Conservation (phyloP, 2,329 filamentous ascomycete genomes). For the Chlorencoelia australis region DNA sequence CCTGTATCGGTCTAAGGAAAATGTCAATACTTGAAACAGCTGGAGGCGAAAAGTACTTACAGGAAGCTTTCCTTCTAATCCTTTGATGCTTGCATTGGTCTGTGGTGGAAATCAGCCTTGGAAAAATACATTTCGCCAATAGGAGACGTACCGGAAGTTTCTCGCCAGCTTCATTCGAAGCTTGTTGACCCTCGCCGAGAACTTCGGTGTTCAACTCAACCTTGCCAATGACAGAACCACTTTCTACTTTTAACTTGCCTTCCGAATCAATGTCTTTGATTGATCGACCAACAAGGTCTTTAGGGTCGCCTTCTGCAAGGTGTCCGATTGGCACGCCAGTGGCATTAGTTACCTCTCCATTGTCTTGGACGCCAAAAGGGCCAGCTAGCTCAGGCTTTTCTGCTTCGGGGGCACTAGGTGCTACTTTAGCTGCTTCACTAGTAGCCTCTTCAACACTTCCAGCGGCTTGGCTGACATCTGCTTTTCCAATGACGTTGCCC, state of each 20-base stretch:
- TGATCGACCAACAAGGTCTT: slow-evolving; percentile 3
- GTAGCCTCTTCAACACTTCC: neutral
- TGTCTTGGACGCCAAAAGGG: slow-evolving; percentile 6
- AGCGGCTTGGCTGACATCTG: slow-evolving; percentile 6
- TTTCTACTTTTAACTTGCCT: slow-evolving; percentile 47
- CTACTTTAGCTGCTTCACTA: too few relatives aligned
- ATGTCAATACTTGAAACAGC: too few relatives aligned
- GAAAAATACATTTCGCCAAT: too few relatives aligned
- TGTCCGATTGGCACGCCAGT: slow-evolving; percentile 4
- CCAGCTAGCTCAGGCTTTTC: slow-evolving; percentile 4
- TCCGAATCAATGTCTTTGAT: slow-evolving; percentile 47
- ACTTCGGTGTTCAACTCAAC: slow-evolving; percentile 26
- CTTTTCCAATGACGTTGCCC: slow-evolving; percentile 35
- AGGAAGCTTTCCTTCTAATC: too few relatives aligned
- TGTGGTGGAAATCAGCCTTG: too few relatives aligned
- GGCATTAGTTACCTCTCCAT: slow-evolving; percentile 3
- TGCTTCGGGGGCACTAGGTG: too few relatives aligned
- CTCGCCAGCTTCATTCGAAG: slow-evolving; percentile 7
- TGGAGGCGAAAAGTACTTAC: too few relatives aligned
- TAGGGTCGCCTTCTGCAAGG: slow-evolving; percentile 3
- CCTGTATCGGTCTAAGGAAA: too few relatives aligned
- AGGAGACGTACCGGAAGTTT: too few relatives aligned
- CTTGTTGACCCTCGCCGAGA: slow-evolving; percentile 9
- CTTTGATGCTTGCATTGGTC: too few relatives aligned
- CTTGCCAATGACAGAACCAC: slow-evolving; percentile 53